These are phyloP conservation scores for Penicillium sp. DNA, from an alignment of 2,329 filamentous ascomycete genomes.

Conservation along the genomic window DNA sequence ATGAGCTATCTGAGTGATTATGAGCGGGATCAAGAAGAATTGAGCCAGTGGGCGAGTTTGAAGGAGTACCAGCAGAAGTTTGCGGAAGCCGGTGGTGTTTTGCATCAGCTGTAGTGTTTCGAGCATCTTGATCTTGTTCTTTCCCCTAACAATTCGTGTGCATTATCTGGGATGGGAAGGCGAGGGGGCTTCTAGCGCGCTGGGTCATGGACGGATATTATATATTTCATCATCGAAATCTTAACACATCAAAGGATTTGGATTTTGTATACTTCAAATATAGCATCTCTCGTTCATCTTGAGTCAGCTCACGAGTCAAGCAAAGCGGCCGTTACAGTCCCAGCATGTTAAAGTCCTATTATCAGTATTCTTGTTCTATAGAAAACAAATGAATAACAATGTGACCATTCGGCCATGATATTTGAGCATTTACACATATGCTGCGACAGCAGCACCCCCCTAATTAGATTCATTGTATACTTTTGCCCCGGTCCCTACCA, in stretches of 20 bases:
- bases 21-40: slow-evolving; percentile 71
- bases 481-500: background rate
- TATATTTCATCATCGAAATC: background rate
- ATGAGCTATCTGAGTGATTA: slow-evolving; percentile 40
- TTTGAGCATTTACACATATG: slow-evolving; percentile 5
- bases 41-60: slow-evolving; percentile 74
- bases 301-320: background rate
- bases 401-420: background rate
- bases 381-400: background rate
- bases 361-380: background rate
- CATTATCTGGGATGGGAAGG: background rate
- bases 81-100: slow-evolving; percentile 58
- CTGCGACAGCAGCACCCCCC: background rate
- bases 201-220: background rate
- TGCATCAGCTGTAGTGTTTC: slow-evolving; percentile 27
- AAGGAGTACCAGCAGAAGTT: slow-evolving; percentile 75
- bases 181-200: background rate
- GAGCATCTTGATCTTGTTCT: background rate
- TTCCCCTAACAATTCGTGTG: background rate
- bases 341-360: background rate
- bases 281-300: background rate
- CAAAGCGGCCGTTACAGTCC: background rate
- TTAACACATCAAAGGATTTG: background rate
- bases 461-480: slow-evolving; percentile 7
- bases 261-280: background rate